A percentile compares a stretch with the other conserved stretches of the same genome.
These are phyloP conservation scores for Saturnispora dispora DNA, from an alignment of 805 yeast genomes.

Conservation along the genomic window DNA sequence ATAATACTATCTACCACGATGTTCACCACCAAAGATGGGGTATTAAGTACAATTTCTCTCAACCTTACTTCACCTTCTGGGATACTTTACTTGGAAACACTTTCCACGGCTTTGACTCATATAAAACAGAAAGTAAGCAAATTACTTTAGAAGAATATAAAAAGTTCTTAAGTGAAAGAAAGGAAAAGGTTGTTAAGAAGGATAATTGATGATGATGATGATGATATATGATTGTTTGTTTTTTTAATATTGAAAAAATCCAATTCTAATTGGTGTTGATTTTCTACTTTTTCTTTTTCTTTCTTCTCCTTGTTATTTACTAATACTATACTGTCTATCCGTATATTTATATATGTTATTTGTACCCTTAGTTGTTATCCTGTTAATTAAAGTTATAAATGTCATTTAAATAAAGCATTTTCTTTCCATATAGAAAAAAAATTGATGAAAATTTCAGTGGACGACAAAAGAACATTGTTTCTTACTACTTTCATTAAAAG, in stretches of 20 bases:
- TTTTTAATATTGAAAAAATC: neutral
- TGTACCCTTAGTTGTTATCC: neutral
- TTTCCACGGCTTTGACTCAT: constrained; percentile 56
- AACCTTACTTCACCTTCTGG: constrained; percentile 96
- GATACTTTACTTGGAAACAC: constrained; percentile 65
- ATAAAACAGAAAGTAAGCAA: constrained; percentile 49
- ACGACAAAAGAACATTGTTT: neutral
- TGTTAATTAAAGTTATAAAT: neutral
- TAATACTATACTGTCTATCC: neutral
- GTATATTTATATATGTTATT: neutral
- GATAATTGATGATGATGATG: neutral
- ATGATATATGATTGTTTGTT: neutral
- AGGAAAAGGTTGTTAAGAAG: constrained; percentile 10
- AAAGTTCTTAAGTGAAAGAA: constrained; percentile 40
- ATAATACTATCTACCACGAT: constrained; percentile 92
- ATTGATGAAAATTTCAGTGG: neutral
- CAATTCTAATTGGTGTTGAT: neutral
- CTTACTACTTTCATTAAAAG: too few species aligned
- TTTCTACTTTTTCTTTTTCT: too few species aligned
- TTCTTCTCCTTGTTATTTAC: neutral
- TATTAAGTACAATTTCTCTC: constrained; percentile 83
- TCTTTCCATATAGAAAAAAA: too few species aligned
- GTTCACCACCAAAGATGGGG: constrained; percentile 97
- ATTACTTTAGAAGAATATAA: constrained; percentile 60
- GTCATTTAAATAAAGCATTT: neutral